phyloP scores from a whole-genome alignment of 495 filamentous ascomycete species.

The Aspergillus taichungensis region DNA sequence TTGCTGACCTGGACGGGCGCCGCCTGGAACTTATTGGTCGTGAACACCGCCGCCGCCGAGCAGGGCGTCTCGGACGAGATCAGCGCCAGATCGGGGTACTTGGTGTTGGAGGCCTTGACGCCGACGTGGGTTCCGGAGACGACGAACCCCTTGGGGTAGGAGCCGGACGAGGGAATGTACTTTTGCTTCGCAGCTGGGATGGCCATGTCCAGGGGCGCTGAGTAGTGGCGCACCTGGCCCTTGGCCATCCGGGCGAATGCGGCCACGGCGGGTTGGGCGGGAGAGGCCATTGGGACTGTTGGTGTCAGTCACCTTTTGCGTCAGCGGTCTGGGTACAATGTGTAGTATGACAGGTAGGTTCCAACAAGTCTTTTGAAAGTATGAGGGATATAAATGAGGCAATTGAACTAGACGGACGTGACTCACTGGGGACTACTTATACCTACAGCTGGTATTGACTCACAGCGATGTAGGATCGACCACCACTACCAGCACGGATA shows the following conservation, averaged over 20 bases:
- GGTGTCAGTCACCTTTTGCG: neutral
- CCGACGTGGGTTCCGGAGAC: slow-evolving; percentile 85
- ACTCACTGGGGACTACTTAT: too few relatives aligned
- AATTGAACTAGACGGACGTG: too few relatives aligned
- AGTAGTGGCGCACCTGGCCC: slow-evolving; percentile 47
- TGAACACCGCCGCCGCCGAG: slow-evolving; percentile 91
- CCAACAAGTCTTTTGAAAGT: too few relatives aligned
- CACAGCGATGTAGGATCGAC: too few relatives aligned
- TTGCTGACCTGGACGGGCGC: slow-evolving; percentile 83
- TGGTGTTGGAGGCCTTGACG: slow-evolving; percentile 85
- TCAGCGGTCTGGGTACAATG: neutral
- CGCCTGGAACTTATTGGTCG: slow-evolving; percentile 96
- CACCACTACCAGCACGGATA: too few relatives aligned
- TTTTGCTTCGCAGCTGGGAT: slow-evolving; percentile 71
- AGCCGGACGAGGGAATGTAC: slow-evolving; percentile 78
- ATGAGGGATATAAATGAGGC: neutral
- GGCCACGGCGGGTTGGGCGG: slow-evolving; percentile 26
- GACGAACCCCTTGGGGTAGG: slow-evolving; percentile 83
- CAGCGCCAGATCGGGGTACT: slow-evolving; percentile 80
- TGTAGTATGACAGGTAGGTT: too few relatives aligned
- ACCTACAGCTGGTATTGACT: too few relatives aligned
- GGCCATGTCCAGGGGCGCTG: slow-evolving; percentile 49
- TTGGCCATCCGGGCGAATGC: slow-evolving; percentile 33
- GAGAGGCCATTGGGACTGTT: slow-evolving; percentile 20
- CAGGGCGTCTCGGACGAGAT: slow-evolving; percentile 82